These are phyloP conservation scores for Huntiella bhutanensis DNA, from an alignment of 2,329 filamentous ascomycete species.

Conservation along the genomic window DNA sequence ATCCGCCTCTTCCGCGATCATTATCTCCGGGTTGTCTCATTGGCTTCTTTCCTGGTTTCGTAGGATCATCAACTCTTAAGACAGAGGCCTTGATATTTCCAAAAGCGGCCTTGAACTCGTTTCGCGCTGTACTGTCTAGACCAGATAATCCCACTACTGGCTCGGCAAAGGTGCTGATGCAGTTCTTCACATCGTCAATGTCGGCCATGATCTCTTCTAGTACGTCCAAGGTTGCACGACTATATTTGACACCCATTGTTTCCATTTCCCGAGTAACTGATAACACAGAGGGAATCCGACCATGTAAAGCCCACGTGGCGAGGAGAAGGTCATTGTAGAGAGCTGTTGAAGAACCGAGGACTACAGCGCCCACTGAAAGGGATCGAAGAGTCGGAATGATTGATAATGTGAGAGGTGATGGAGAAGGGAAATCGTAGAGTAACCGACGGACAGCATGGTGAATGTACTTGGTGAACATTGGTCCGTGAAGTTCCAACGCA, in stretches of 20 bases:
- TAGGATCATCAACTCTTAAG: too few relatives aligned
- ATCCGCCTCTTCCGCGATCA: not conserved
- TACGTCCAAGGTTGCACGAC: conserved; percentile 1
- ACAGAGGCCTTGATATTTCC: not conserved
- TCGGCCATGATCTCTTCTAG: conserved; percentile 4
- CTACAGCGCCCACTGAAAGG: conserved; percentile 49
- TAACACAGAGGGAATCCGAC: conserved; percentile 36
- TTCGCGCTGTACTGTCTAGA: conserved; percentile 1
- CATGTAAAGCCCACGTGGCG: conserved; percentile 41
- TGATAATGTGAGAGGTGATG: conserved; percentile 39
- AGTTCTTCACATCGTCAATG: not conserved
- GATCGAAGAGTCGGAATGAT: conserved; percentile 49
- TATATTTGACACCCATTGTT: conserved; percentile 30
- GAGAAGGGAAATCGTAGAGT: conserved; percentile 33
- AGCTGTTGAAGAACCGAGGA: conserved; percentile 49
- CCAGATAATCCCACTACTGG: not conserved
- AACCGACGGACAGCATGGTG: conserved; percentile 37
- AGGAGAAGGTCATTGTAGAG: conserved; percentile 50
- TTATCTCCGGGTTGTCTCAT: not conserved
- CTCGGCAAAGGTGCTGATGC: conserved; percentile 4
- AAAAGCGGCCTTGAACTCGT: conserved; percentile 1
- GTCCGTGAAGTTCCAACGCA: conserved; percentile 37
- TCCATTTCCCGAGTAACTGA: conserved; percentile 47
- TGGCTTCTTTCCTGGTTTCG: not conserved
- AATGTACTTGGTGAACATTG: conserved; percentile 45